These are phyloP conservation scores for Lepidium didymum DNA, from an alignment of 345 rosid genomes.

Conservation along the genomic window DNA sequence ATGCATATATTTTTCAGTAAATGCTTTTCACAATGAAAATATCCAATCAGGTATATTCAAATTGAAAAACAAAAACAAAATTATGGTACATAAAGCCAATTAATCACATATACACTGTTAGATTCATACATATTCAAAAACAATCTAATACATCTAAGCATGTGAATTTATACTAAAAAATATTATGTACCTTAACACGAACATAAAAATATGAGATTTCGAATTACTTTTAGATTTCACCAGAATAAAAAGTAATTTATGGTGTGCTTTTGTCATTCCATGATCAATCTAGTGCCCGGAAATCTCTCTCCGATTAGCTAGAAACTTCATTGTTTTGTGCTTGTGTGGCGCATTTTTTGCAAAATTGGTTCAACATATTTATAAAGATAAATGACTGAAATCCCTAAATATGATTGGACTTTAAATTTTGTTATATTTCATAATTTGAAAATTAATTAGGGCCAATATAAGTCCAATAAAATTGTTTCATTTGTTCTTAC, in stretches of 20 bases:
- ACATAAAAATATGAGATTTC: background rate
- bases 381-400: background rate
- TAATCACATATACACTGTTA: too few relatives aligned
- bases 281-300: background rate
- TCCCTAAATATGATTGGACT: background rate
- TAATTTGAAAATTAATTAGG: background rate
- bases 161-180: background rate
- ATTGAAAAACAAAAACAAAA: background rate
- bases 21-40: background rate
- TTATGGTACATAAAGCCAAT: background rate
- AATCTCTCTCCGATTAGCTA: too few relatives aligned
- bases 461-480: background rate
- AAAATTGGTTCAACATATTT: background rate
- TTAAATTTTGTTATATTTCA: background rate
- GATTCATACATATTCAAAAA: background rate
- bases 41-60: background rate
- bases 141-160: background rate
- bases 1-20: background rate
- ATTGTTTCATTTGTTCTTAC: background rate
- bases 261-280: background rate
- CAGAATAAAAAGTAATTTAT: background rate
- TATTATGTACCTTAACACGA: background rate
- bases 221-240: background rate
- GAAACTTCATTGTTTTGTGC: background rate
- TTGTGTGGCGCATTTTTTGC: background rate